Conservation (phyloP, 2,329 filamentous ascomycete species). For the Cercospora citrullina region DNA sequence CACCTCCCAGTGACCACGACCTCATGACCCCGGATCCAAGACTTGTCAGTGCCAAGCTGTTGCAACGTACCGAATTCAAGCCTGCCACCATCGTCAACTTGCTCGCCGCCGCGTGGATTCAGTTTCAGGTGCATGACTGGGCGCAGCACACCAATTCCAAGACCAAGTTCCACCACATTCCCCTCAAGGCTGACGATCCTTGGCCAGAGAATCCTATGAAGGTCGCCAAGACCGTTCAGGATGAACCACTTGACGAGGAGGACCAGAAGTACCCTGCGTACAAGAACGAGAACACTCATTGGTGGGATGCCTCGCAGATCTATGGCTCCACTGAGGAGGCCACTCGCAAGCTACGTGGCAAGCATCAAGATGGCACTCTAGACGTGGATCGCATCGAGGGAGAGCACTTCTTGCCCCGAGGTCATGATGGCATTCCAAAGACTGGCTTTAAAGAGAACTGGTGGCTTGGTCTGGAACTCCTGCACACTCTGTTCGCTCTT, state of each 20-base stretch:
- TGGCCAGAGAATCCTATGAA: constrained; percentile 40
- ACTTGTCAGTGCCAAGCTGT: constrained; percentile 45
- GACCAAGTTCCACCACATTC: constrained; percentile 21
- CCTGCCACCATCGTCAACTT: constrained; percentile 50
- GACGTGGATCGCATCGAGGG: constrained; percentile 38
- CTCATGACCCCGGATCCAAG: constrained; percentile 49
- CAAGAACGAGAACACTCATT: constrained; percentile 46
- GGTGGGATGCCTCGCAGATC: constrained; percentile 53
- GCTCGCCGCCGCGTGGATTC: constrained; percentile 53
- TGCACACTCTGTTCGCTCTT: constrained; percentile 50
- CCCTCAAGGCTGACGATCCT: constrained; percentile 17
- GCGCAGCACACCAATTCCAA: constrained; percentile 14
- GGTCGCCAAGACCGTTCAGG: constrained; percentile 41
- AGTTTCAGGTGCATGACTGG: constrained; percentile 52
- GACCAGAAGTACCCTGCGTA: constrained; percentile 46
- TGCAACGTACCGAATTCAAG: constrained; percentile 48
- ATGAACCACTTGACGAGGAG: constrained; percentile 39
- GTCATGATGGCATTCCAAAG: constrained; percentile 41
- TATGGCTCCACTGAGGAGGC: constrained; percentile 46
- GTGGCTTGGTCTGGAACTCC: constrained; percentile 51
- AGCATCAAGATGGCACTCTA: constrained; percentile 44
- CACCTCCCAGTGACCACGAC: constrained; percentile 45
- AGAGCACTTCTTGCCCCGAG: constrained; percentile 45
- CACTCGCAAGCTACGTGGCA: constrained; percentile 42
- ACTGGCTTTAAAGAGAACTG: constrained; percentile 50